phyloP scores from a whole-genome alignment of 2,329 filamentous ascomycete species.

The Colletotrichum sp. region DNA sequence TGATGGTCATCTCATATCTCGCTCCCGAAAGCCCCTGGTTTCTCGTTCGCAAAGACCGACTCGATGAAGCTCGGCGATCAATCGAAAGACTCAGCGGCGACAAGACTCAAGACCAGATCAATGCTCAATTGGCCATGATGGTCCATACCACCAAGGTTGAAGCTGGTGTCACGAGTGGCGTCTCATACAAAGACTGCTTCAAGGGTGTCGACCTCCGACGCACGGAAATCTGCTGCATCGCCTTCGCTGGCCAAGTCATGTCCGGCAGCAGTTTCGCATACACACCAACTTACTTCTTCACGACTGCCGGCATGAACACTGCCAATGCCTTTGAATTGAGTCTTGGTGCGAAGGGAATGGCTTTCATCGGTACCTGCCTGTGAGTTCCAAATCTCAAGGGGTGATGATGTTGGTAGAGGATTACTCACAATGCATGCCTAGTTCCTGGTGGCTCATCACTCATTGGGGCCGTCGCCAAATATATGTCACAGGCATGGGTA shows the following conservation, averaged over 20 bases:
- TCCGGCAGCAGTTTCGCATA: constrained; percentile 44
- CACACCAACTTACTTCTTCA: constrained; percentile 50
- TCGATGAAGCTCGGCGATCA: constrained; percentile 36
- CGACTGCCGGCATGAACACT: constrained; percentile 45
- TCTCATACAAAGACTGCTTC: constrained; percentile 53
- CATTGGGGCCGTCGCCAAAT: constrained; percentile 45
- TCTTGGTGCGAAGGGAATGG: constrained; percentile 43
- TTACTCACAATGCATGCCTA: constrained; percentile 33
- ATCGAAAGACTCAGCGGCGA: constrained; percentile 32
- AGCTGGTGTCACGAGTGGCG: constrained; percentile 40
- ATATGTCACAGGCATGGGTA: constrained; percentile 43
- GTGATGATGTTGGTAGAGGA: not conserved
- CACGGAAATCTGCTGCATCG: constrained; percentile 47
- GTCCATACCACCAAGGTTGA: constrained; percentile 43
- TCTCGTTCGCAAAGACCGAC: constrained; percentile 40
- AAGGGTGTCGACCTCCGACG: constrained; percentile 46
- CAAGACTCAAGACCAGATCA: constrained; percentile 20
- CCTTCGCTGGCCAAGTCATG: constrained; percentile 45
- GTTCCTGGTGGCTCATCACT: constrained; percentile 49
- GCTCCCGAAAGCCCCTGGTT: constrained; percentile 51
- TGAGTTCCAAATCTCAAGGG: not conserved
- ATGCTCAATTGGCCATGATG: constrained; percentile 28
- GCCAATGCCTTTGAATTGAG: constrained; percentile 43
- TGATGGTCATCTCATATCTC: constrained; percentile 39
- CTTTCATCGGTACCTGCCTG: constrained; percentile 40